Percentiles rank a stretch among this genome's conserved stretches.
phyloP scores from a whole-genome alignment of 2,329 filamentous ascomycete species.

The Rutstroemia sp. region DNA sequence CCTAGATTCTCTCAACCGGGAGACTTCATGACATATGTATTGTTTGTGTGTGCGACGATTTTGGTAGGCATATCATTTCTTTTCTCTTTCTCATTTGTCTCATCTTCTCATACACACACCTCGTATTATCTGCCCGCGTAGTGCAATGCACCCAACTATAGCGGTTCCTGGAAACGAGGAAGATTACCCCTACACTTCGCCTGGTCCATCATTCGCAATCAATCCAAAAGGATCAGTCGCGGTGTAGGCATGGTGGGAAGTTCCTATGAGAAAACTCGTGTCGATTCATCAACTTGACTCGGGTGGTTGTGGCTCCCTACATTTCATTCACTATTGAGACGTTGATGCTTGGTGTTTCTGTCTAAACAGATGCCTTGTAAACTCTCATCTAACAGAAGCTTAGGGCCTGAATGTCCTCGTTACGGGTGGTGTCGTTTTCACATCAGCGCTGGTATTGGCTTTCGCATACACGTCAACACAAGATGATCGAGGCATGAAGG shows the following conservation, averaged over 20 bases:
- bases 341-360: constrained; percentile 11
- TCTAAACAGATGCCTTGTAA: constrained; percentile 11
- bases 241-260: constrained; percentile 50
- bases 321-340: constrained; percentile 19
- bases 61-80: constrained; percentile 46
- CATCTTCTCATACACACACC: constrained; percentile 34
- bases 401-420: constrained; percentile 47
- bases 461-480: constrained; percentile 79
- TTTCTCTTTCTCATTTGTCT: constrained; percentile 8
- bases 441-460: constrained; percentile 65
- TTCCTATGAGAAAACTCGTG: constrained; percentile 43
- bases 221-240: constrained; percentile 41
- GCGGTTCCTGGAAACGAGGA: constrained; percentile 53
- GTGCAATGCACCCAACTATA: constrained; percentile 41
- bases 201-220: constrained; percentile 45
- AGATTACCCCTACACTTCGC: constrained; percentile 49
- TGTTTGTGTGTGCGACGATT: constrained; percentile 54
- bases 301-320: constrained; percentile 33
- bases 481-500: constrained; percentile 70
- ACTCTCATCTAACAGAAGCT: constrained; percentile 25
- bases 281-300: constrained; percentile 29
- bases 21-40: constrained; percentile 59
- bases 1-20: constrained; percentile 54
- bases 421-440: constrained; percentile 41
- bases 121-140: constrained; percentile 57